Base-by-base conservation (phyloP, 768 basidiomycete species). In the Mycena rosella region DNA sequence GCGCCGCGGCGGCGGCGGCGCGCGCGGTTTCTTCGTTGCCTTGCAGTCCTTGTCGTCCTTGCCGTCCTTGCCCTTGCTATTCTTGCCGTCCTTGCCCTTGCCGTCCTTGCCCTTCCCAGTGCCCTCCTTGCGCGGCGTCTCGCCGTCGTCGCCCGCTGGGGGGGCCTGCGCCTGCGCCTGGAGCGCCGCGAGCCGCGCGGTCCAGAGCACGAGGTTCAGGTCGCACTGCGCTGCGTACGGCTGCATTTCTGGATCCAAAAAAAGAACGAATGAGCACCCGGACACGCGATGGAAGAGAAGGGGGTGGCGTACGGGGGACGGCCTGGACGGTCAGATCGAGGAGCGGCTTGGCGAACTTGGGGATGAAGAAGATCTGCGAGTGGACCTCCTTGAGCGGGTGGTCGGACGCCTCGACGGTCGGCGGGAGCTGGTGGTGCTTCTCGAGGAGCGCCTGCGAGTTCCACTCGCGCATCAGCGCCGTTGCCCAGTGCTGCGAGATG, bases 401-500 rank as follows among this genome's bases (percentile, higher is more conserved):
- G 24, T 54, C 24, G 13, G 34, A 54, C 7, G 53, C 38, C 65
- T 79, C 78, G 14, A 88, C 84, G n/a, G 89, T 91, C 17, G 86
- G 81, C 20, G 91, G 90, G 32, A 99, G 83, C 38, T 89, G 85
- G 60, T 95, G 88, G 60, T 89, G 87, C 68, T 88, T 85, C 77
- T 99, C 98, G 5, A 98, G 86, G n/a, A 85, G 82, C 2, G 95
- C 93, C 78, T 99, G 98, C 14, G 88, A 89, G 10, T 88, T 85
- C 98, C 98, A 99, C 80, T 99, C 98, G 60, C 90, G 85, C 79
- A 92, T 88, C 42, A 99, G 80, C 2, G 94, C 96, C 17, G 88
- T 84, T 10, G 96, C 96, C 98, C 98, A 99, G 69, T 95, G 90
- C 73, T 93, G 89, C 4, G 95, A 95, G 17, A 98, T 94, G n/a